Evolutionary conservation across 1,284 basidiomycete species (phyloP).

Genomic region (Pulchroboletus neoregius): DNA sequence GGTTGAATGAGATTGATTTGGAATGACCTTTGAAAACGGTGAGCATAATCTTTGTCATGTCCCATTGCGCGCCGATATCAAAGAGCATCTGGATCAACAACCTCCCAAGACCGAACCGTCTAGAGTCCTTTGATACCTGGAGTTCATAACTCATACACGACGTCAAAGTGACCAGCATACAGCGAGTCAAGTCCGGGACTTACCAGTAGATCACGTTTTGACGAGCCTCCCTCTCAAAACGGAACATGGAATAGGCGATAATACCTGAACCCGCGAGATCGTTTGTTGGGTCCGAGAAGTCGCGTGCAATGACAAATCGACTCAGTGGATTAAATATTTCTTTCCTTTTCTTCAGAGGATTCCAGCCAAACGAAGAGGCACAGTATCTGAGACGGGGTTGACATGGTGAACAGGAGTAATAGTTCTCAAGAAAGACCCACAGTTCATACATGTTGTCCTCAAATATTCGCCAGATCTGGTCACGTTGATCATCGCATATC

Average conservation of each 20-base stretch:
- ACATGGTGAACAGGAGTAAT: background rate
- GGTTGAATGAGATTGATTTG: background rate
- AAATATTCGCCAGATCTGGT: constrained; percentile 50
- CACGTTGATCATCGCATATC: constrained; percentile 37
- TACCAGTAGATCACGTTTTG: constrained; percentile 67
- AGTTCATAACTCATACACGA: constrained; percentile 61
- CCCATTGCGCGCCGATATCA: constrained; percentile 46
- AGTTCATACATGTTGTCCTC: constrained; percentile 56
- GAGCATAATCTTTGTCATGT: constrained; percentile 67
- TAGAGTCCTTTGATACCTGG: constrained; percentile 46
- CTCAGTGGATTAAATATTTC: constrained; percentile 60
- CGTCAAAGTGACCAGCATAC: background rate
- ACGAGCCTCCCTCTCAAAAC: constrained; percentile 63
- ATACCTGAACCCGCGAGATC: constrained; percentile 19
- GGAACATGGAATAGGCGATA: constrained; percentile 60
- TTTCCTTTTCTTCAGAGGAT: constrained; percentile 48
- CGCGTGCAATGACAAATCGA: constrained; percentile 53
- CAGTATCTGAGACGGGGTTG: constrained; percentile 39
- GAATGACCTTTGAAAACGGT: constrained; percentile 63
- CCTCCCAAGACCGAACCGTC: constrained; percentile 56
- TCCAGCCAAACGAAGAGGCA: constrained; percentile 65
- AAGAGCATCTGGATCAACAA: constrained; percentile 47
- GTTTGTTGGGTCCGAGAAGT: constrained; percentile 7
- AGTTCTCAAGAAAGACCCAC: constrained; percentile 11
- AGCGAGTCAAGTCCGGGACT: constrained; percentile 9